Percentiles rank a stretch among this genome's conserved stretches.
Conservation (phyloP, 371 early-diverging fungal species). For the Mucor racemosus region DNA sequence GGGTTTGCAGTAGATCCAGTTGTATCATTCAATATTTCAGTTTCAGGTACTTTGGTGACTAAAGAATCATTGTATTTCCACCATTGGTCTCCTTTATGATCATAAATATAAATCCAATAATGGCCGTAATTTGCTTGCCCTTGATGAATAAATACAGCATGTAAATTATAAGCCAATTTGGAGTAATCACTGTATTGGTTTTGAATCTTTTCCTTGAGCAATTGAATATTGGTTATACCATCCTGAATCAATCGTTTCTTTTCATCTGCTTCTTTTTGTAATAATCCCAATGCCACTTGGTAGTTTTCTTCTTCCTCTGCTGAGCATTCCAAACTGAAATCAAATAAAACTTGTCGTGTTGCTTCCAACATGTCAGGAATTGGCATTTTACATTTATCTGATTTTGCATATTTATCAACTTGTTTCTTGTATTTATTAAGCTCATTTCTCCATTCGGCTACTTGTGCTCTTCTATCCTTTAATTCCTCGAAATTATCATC, state of each 20-base stretch:
- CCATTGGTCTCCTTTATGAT: slow-evolving; percentile 72
- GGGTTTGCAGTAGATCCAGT: slow-evolving; percentile 67
- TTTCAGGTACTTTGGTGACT: slow-evolving; percentile 64
- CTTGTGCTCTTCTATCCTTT: slow-evolving; percentile 37
- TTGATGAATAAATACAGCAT: slow-evolving; percentile 77
- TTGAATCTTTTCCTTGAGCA: slow-evolving; percentile 27
- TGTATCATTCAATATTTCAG: slow-evolving; percentile 60
- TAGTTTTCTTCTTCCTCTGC: slow-evolving; percentile 12
- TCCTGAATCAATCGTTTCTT: slow-evolving; percentile 25
- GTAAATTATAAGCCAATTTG: slow-evolving; percentile 57
- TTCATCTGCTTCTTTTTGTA: slow-evolving; percentile 25
- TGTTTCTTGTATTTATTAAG: slow-evolving; percentile 30
- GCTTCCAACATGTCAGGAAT: slow-evolving; percentile 49
- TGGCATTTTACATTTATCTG: slow-evolving; percentile 43
- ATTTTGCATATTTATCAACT: slow-evolving; percentile 35
- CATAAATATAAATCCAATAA: slow-evolving; percentile 86
- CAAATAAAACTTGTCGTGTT: slow-evolving; percentile 35
- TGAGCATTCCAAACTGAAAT: slow-evolving; percentile 11
- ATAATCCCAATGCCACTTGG: slow-evolving; percentile 27
- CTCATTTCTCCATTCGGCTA: slow-evolving; percentile 40
- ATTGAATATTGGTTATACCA: slow-evolving; percentile 18
- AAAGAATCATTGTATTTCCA: slow-evolving; percentile 82
- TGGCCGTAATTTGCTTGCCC: slow-evolving; percentile 84
- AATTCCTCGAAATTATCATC: slow-evolving; percentile 44
- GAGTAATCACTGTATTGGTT: slow-evolving; percentile 45